Base-by-base conservation (phyloP, 2,329 filamentous ascomycete genomes). In the Xylariomycetidae sp. region DNA sequence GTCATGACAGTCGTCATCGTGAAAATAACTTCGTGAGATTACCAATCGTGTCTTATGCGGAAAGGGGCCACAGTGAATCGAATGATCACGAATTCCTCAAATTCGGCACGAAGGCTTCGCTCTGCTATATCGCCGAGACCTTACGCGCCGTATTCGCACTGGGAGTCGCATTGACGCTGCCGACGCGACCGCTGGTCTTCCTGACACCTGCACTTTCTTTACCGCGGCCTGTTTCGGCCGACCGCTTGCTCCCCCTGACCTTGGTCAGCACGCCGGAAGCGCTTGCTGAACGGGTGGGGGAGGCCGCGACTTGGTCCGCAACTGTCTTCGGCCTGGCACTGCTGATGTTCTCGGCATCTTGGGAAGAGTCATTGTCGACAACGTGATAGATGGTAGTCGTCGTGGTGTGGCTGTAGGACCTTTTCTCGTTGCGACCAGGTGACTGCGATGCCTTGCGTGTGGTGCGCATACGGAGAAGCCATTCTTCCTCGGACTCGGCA, bases 401-500 rank as follows among this genome's bases (percentile, higher is more conserved):
- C 3, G 80, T 82, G 4, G 78, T 82, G 58, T 88, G 85, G 58
- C 84, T 88, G 36, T 85, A 74, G 1, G 87, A 85, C 30, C 86
- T 73, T 63, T 80, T 83, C 37, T 80, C 77, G 31, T 58, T 72
- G 49, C 68, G 72, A 38, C 66, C 74, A 20, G 72, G 85, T 34
- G 74, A 83, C 45, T 74, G 76, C 14, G 74, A 83, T 25, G 65
- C 66, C 64, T 81, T 85, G 49, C 73, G 82, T 51, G 70, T 77
- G 37, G 77, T 76, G 44, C 75, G 75, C 70, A 87, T 79, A 31
- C 88, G 82, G 28, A 94, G 64, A 52, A 88, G 83, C 50, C 78
- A 76, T 56, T 95, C 88, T 53, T 94, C 87, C 40, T 95, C 88
- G 14, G 82, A 85, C 55, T 92, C 85, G 29, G 67, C 67, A 27